phyloP scores from a whole-genome alignment of 2,329 filamentous ascomycete species.

The Calonectria multiphialidica region DNA sequence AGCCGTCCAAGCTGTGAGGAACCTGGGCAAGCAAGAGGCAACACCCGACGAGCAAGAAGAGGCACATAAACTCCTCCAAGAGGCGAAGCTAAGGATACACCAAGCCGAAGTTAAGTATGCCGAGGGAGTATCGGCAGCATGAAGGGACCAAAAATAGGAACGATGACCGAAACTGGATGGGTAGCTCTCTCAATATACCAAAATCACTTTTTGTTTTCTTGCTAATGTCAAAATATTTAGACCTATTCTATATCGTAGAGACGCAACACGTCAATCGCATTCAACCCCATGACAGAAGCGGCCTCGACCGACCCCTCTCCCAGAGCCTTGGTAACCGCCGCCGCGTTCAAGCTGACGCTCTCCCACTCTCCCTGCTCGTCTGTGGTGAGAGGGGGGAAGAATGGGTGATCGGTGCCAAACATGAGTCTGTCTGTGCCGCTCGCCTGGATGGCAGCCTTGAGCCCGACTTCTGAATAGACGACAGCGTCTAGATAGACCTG shows the following conservation, averaged over 20 bases:
- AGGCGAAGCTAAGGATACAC: slow-evolving; percentile 50
- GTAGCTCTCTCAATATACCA: slow-evolving; percentile 36
- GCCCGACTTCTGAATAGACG: slow-evolving; percentile 80
- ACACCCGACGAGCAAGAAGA: slow-evolving; percentile 42
- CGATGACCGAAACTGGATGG: slow-evolving; percentile 26
- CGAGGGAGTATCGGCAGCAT: slow-evolving; percentile 39
- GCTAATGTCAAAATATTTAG: slow-evolving; percentile 34
- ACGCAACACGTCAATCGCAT: slow-evolving; percentile 66
- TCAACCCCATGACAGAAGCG: slow-evolving; percentile 69
- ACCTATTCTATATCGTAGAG: slow-evolving; percentile 42
- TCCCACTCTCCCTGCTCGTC: slow-evolving; percentile 76
- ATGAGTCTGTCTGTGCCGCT: slow-evolving; percentile 77
- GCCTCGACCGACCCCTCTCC: slow-evolving; percentile 58
- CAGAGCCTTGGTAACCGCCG: slow-evolving; percentile 67
- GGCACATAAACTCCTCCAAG: slow-evolving; percentile 45
- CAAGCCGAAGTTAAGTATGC: slow-evolving; percentile 53
- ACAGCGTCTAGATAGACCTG: slow-evolving; percentile 93
- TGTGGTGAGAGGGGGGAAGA: slow-evolving; percentile 80
- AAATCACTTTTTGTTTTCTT: slow-evolving; percentile 26
- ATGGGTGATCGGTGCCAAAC: slow-evolving; percentile 88
- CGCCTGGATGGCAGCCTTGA: slow-evolving; percentile 78
- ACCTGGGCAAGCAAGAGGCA: slow-evolving; percentile 44
- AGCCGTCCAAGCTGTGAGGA: slow-evolving; percentile 52
- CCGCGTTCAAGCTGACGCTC: slow-evolving; percentile 68
- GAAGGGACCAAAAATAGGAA: slow-evolving; percentile 8